phyloP scores from a whole-genome alignment of 1,284 basidiomycete genomes.

The Puccinia brachypodii region DNA sequence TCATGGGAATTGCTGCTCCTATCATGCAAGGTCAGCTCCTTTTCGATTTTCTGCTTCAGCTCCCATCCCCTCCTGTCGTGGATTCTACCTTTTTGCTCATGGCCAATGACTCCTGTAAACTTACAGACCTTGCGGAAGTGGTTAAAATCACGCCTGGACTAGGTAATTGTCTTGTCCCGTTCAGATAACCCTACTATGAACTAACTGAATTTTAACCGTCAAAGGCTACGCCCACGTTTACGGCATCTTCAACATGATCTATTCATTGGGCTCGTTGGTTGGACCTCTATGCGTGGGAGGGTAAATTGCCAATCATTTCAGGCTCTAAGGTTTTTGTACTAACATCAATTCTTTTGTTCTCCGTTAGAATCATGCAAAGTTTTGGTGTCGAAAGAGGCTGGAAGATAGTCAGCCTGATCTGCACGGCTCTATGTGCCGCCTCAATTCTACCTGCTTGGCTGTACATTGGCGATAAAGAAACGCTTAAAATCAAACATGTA shows the following conservation, averaged over 20 bases:
- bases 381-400: not conserved
- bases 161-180: not conserved
- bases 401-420: slow-evolving; percentile 12
- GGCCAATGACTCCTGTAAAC: not conserved
- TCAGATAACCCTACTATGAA: not conserved
- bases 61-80: not conserved
- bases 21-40: slow-evolving; percentile 39
- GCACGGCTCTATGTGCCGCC: not conserved
- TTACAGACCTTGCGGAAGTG: slow-evolving; percentile 31
- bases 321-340: not conserved
- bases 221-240: slow-evolving; percentile 42
- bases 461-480: not conserved
- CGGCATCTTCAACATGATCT: slow-evolving; percentile 31
- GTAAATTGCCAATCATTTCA: not conserved
- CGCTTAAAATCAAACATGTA: not conserved
- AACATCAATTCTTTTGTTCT: not conserved
- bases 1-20: slow-evolving; percentile 19
- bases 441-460: slow-evolving; percentile 23
- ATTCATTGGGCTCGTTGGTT: slow-evolving; percentile 29
- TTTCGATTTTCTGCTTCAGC: not conserved
- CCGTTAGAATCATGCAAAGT: not conserved
- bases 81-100: not conserved
- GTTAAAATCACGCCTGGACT: slow-evolving; percentile 30
- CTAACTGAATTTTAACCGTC: not conserved
- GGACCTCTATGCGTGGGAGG: slow-evolving; percentile 36